Conservation (phyloP, 495 filamentous ascomycete species). For the Penicillium crystallinum region DNA sequence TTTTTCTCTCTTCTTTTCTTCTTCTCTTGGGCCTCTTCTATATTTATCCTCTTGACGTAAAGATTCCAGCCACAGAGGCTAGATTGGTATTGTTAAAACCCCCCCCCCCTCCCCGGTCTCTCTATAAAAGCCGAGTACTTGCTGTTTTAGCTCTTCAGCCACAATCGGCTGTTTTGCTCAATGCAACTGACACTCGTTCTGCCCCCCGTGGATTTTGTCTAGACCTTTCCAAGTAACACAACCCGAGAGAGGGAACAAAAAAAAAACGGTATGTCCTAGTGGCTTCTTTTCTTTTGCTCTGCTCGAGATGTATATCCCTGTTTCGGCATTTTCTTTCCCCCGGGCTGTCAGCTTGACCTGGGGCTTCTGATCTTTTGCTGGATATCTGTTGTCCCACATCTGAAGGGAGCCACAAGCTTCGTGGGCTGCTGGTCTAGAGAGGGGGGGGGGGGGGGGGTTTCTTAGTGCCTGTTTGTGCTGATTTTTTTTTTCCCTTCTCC, state of each 20-base stretch:
- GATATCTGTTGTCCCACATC: background rate
- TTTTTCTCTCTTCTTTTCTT: background rate
- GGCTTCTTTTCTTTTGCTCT: background rate
- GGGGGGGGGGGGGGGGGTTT: background rate
- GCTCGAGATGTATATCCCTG: no score
- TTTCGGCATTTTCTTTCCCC: no score
- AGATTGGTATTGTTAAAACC: background rate
- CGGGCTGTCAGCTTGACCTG: no score
- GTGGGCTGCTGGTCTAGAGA: background rate
- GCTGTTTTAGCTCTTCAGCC: background rate
- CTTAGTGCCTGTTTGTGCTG: background rate
- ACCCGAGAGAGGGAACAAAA: no score
- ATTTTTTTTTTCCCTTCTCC: background rate
- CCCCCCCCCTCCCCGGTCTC: no score
- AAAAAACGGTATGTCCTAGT: background rate
- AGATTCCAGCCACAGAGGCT: background rate
- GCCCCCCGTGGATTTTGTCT: background rate
- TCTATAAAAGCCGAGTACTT: no score
- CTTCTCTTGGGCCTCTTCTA: background rate
- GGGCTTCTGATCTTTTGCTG: no score
- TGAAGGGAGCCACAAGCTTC: background rate
- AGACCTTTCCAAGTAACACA: background rate
- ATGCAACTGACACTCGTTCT: background rate
- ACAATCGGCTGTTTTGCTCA: background rate
- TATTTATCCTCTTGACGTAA: background rate